Percentiles rank a stretch among this genome's conserved stretches.
These are phyloP conservation scores for Tetrahymena thermophila DNA, from an alignment of 73 alveolate genomes.

Conservation along the genomic window DNA sequence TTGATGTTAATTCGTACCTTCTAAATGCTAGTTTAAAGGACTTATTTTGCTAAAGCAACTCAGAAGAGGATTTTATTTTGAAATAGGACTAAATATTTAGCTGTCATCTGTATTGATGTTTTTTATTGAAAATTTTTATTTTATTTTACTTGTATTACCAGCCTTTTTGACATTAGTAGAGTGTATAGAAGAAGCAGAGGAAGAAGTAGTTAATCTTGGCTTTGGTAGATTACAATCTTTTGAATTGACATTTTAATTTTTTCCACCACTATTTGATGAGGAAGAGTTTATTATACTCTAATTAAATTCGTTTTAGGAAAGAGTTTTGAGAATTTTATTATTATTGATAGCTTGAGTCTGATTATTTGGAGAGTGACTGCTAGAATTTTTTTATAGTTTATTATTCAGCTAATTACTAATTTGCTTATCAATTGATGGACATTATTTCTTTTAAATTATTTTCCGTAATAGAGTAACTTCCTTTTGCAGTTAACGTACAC, in stretches of 20 bases:
- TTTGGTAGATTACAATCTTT: not conserved
- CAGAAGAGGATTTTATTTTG: not conserved
- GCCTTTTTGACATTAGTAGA: not conserved
- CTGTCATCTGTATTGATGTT: not conserved
- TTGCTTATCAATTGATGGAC: not conserved
- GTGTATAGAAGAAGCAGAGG: not conserved
- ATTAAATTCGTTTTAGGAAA: not conserved
- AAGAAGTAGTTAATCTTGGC: not conserved
- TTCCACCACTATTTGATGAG: not conserved
- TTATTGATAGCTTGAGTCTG: no score
- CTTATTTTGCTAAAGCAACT: not conserved
- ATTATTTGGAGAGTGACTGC: not conserved
- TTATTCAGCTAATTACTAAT: no score
- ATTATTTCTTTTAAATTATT: not conserved
- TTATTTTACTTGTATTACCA: not conserved
- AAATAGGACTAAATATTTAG: not conserved
- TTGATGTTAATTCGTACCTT: not conserved
- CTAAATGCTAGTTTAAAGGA: not conserved
- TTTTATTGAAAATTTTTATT: not conserved
- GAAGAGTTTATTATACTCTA: not conserved
- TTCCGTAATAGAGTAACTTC: not conserved
- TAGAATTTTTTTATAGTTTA: not conserved
- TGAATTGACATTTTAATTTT: not conserved
- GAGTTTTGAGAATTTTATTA: not conserved
- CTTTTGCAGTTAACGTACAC: not conserved